A percentile compares a stretch with the other conserved stretches of the same genome.
These are phyloP conservation scores for Arthrobotrys megalospora DNA, from an alignment of 2,329 filamentous ascomycete species.

Conservation along the genomic window DNA sequence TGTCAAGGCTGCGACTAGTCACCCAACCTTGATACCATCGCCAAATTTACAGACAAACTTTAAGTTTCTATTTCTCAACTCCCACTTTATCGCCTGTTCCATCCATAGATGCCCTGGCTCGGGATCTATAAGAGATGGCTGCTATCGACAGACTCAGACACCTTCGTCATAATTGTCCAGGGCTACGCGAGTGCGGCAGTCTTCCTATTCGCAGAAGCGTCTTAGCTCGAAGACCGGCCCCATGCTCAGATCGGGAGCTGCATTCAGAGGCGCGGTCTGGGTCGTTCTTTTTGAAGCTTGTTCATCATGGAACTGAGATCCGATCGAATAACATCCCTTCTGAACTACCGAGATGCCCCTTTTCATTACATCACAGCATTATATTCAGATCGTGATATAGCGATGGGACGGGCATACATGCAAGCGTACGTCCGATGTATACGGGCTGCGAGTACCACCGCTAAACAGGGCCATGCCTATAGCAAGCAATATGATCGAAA, in stretches of 20 bases:
- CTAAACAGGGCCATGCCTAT: conserved; percentile 29
- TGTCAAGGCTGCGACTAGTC: conserved; percentile 53
- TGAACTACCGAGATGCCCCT: conserved; percentile 42
- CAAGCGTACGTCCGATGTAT: conserved; percentile 32
- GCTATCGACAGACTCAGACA: conserved; percentile 59
- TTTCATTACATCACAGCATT: conserved; percentile 53
- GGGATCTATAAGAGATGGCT: conserved; percentile 57
- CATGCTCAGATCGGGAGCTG: conserved; percentile 57
- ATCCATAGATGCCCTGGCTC: conserved; percentile 39
- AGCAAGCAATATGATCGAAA: conserved; percentile 53
- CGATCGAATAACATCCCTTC: conserved; percentile 46
- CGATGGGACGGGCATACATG: conserved; percentile 30
- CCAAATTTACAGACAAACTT: conserved; percentile 30
- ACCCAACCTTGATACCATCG: conserved; percentile 54
- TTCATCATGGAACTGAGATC: conserved; percentile 38
- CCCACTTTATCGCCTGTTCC: conserved; percentile 44
- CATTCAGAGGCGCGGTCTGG: conserved; percentile 54
- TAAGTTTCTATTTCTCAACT: conserved; percentile 29
- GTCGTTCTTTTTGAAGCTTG: conserved; percentile 58
- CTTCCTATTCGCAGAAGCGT: conserved; percentile 60
- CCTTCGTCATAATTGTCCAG: conserved; percentile 61
- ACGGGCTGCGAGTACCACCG: conserved; percentile 30
- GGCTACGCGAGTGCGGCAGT: conserved; percentile 61
- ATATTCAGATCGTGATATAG: conserved; percentile 50
- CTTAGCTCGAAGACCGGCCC: conserved; percentile 53